A percentile compares a stretch with the other conserved stretches of the same genome.
Evolutionary conservation across 1,139 yeast species (phyloP).

Genomic region (Geotrichum candidum): DNA sequence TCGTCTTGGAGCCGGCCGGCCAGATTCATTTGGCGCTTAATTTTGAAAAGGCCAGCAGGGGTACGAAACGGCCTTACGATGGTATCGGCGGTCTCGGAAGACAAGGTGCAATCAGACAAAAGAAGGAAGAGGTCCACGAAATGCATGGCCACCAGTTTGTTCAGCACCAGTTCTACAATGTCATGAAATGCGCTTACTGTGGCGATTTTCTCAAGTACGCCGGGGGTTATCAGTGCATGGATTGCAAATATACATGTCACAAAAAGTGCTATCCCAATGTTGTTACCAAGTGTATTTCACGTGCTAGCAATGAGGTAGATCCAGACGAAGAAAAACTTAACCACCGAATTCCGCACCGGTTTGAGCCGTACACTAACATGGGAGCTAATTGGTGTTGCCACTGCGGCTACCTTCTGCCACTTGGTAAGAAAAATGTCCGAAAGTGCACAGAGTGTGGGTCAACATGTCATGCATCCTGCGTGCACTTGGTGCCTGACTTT

Average conservation of each 20-base stretch:
- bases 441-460: constrained; percentile 94
- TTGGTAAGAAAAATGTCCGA: constrained; percentile 91
- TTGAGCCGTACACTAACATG: constrained; percentile 82
- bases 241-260: constrained; percentile 90
- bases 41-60: constrained; percentile 62
- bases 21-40: constrained; percentile 73
- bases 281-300: constrained; percentile 91
- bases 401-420: constrained; percentile 91
- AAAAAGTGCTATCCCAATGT: constrained; percentile 90
- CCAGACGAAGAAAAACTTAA: constrained; percentile 86
- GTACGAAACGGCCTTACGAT: constrained; percentile 40
- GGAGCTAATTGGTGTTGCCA: constrained; percentile 99
- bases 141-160: constrained; percentile 97
- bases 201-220: constrained; percentile 84
- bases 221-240: constrained; percentile 94
- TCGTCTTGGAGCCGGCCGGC: constrained; percentile 88
- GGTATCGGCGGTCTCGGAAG: constrained; percentile 80
- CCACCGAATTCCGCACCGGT: constrained; percentile 94
- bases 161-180: constrained; percentile 89
- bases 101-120: constrained; percentile 95
- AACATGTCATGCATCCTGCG: constrained; percentile 89
- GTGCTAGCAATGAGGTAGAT: constrained; percentile 76
- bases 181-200: constrained; percentile 96
- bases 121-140: constrained; percentile 90
- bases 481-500: constrained; percentile 92